phyloP scores from a whole-genome alignment of 176 grass and related monocot species.

The Musa itinerans region DNA sequence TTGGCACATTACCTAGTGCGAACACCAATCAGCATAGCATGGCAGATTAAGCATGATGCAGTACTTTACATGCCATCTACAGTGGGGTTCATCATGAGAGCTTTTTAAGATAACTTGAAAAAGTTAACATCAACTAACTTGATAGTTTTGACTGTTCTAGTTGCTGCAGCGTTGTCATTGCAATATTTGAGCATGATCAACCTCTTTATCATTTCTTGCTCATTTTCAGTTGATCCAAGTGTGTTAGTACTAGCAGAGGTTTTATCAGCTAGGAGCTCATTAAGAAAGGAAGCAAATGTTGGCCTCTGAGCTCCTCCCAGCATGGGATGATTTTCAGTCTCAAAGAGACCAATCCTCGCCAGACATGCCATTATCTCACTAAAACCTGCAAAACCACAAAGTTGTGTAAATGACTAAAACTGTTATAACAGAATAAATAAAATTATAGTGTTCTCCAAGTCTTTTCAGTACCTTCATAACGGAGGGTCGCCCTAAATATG shows the following conservation, averaged over 20 bases:
- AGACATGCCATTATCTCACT: slow-evolving; percentile 81
- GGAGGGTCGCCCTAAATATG: slow-evolving; percentile 85
- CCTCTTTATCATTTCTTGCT: slow-evolving; percentile 51
- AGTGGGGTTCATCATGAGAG: not conserved
- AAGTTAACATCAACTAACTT: slow-evolving; percentile 46
- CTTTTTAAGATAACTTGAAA: not conserved
- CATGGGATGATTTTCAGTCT: slow-evolving; percentile 45
- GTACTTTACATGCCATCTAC: not conserved
- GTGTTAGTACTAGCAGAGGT: not conserved
- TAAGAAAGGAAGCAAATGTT: slow-evolving; percentile 53
- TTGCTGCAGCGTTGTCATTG: slow-evolving; percentile 54
- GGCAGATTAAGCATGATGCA: not conserved
- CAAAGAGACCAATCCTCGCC: slow-evolving; percentile 57
- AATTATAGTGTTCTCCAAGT: not conserved
- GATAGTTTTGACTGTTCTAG: slow-evolving; percentile 71
- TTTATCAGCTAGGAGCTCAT: slow-evolving; percentile 40
- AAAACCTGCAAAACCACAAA: slow-evolving; percentile 50
- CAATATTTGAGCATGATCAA: slow-evolving; percentile 47
- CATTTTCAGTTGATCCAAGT: slow-evolving; percentile 29
- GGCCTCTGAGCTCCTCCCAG: slow-evolving; percentile 35
- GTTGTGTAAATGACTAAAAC: slow-evolving; percentile 13
- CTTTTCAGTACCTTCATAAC: slow-evolving; percentile 61
- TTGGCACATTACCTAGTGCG: not conserved
- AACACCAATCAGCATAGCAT: not conserved
- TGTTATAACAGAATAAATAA: not conserved